Base-by-base conservation (phyloP, 768 basidiomycete species). In the Mycena belliarum region DNA sequence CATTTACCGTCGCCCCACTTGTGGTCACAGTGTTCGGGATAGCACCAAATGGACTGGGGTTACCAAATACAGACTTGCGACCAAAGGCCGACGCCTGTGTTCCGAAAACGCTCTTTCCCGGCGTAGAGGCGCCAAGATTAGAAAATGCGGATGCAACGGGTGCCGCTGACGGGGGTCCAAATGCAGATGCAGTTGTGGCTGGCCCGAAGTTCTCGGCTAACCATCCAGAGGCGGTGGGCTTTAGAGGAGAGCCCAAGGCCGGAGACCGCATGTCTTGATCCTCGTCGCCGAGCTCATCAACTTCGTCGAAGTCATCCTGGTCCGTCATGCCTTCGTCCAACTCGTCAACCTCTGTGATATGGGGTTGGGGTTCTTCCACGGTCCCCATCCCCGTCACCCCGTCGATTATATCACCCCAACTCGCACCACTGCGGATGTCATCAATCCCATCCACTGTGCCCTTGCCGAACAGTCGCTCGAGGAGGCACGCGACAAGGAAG, bases 401-500 rank as follows among this genome's bases (percentile, higher is more conserved):
- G 62, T 92, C 89, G 49, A 92, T 89, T 60, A 92, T 77, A 55
- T 91, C 83, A 0, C 82, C 75, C 33, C 84, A 76, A 23, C 75
- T 72, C 45, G 90, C 70, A 20, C 78, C 79, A 2, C 80, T 84
- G 50, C 83, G 78, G 56, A 92, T 82, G 24, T 70, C 70, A 63
- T 90, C 89, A 33, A 91, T 89, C 51, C 88, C 83, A 6, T 91
- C 86, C 59, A 91, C 85, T 5, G 91, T 84, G 42, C 88, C 89
- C 64, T 84, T 81, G 63, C 89, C 88, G 68, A 98, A 95, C 45
- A 93, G 78, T n/a, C 87, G 75, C 69, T 96, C 92, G 42, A 95
- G 76, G 45, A 98, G 83, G 68, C 94, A 97, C 0, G 91, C 93
- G 24, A 97, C 84, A 24, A 98, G 83, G 67, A 89, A 97, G 2